Evolutionary conservation across 495 filamentous ascomycete genomes (phyloP).

Genomic region (Hypoxylon lienhwacheense): DNA sequence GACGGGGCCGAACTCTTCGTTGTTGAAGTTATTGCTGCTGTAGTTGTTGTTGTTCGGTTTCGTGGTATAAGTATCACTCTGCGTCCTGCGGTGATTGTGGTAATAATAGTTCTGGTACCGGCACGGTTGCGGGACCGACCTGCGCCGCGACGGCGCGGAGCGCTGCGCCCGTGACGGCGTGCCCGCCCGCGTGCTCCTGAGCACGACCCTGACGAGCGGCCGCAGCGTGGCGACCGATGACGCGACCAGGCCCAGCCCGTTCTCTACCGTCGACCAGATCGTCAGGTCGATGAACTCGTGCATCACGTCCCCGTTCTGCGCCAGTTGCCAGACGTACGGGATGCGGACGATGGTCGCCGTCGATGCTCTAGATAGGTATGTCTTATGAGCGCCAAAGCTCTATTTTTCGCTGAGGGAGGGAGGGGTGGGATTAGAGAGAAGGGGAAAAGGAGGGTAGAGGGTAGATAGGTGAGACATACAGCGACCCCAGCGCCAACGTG

Average conservation of each 20-base stretch:
- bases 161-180: background rate
- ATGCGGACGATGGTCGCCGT: slow-evolving; percentile 48
- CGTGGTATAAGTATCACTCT: background rate
- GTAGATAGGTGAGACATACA: slow-evolving; percentile 36
- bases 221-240: slow-evolving; percentile 46
- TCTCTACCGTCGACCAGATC: slow-evolving; percentile 47
- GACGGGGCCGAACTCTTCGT: no score
- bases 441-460: slow-evolving; percentile 15
- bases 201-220: slow-evolving; percentile 33
- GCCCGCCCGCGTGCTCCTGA: slow-evolving; percentile 3
- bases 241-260: slow-evolving; percentile 45
- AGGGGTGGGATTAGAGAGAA: background rate
- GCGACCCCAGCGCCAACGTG: slow-evolving; percentile 40
- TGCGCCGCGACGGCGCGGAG: slow-evolving; percentile 9
- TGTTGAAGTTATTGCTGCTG: no score
- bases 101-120: no score
- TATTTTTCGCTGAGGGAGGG: background rate
- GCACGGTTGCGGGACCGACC: background rate
- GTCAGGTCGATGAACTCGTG: slow-evolving; percentile 44
- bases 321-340: slow-evolving; percentile 41
- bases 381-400: slow-evolving; percentile 2
- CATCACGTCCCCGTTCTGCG: slow-evolving; percentile 34
- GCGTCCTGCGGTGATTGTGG: background rate
- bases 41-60: no score
- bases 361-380: slow-evolving; percentile 38